phyloP scores from a whole-genome alignment of 805 yeast species.

The Spencermartinsiella europaea region DNA sequence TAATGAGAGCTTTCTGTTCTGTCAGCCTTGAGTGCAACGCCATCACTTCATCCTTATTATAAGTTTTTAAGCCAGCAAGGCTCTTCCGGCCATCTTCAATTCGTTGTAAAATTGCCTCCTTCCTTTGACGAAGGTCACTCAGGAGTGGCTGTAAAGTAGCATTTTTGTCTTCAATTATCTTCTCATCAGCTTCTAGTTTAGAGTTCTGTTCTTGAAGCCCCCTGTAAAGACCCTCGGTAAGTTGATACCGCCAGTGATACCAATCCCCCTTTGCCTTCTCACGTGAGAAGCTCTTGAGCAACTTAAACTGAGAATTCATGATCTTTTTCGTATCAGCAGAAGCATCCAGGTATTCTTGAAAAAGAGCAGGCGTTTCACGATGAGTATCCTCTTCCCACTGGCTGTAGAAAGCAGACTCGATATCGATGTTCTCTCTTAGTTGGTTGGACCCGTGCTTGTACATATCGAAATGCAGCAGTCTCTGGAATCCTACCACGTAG shows the following conservation, averaged over 20 bases:
- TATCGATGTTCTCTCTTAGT: conserved; percentile 44
- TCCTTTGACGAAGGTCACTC: conserved; percentile 9
- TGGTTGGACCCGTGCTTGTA: conserved; percentile 53
- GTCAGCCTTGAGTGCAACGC: conserved; percentile 16
- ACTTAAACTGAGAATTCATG: conserved; percentile 45
- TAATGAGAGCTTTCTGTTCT: conserved; percentile 10
- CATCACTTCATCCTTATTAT: conserved; percentile 18
- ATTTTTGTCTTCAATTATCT: conserved; percentile 9
- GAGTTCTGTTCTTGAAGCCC: conserved; percentile 22
- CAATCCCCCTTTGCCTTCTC: conserved; percentile 51
- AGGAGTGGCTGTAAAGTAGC: background rate
- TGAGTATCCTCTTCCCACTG: conserved; percentile 43
- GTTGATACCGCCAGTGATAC: conserved; percentile 58
- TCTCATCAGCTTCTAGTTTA: conserved; percentile 19
- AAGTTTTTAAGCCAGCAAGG: conserved; percentile 11
- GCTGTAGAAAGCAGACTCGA: conserved; percentile 44
- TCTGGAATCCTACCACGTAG: conserved; percentile 37
- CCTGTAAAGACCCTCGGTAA: conserved; percentile 42
- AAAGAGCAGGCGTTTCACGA: conserved; percentile 45
- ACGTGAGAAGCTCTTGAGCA: conserved; percentile 47
- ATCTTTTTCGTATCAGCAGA: conserved; percentile 35
- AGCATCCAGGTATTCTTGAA: conserved; percentile 44
- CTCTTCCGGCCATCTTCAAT: conserved; percentile 18
- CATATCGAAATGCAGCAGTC: conserved; percentile 43
- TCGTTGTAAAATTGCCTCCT: conserved; percentile 15